phyloP scores from a whole-genome alignment of 345 rosid genomes.

The Psidium guajava region DNA sequence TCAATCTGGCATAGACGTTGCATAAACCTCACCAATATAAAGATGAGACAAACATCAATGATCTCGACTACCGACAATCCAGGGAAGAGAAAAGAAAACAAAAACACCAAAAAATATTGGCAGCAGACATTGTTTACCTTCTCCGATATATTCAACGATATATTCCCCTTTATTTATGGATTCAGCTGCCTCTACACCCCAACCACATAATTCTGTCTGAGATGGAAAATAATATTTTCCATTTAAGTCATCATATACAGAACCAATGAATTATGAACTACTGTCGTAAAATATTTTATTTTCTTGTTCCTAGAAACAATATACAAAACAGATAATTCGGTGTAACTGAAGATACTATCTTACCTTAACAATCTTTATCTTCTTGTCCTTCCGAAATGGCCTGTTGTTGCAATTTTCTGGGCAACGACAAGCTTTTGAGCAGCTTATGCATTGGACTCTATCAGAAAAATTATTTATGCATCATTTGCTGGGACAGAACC shows the following conservation, averaged over 20 bases:
- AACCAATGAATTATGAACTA: neutral
- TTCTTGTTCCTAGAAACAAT: neutral
- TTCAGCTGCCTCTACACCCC: slow-evolving; percentile 95
- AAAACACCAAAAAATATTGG: neutral
- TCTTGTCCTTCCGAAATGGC: slow-evolving; percentile 90
- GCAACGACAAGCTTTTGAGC: slow-evolving; percentile 81
- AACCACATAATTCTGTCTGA: slow-evolving; percentile 87
- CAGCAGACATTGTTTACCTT: slow-evolving; percentile 41
- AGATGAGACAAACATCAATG: neutral
- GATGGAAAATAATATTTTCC: neutral
- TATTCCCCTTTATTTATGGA: slow-evolving; percentile 65
- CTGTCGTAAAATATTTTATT: neutral
- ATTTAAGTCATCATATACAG: neutral
- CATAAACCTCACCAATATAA: neutral
- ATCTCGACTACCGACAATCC: neutral
- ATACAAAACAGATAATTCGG: neutral
- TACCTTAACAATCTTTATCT: slow-evolving; percentile 75
- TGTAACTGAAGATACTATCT: neutral
- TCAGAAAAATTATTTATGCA: neutral
- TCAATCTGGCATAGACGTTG: neutral
- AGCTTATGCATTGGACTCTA: slow-evolving; percentile 88
- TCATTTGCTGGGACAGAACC: neutral
- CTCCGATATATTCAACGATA: slow-evolving; percentile 85
- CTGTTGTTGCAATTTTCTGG: slow-evolving; percentile 80
- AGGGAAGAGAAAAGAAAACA: neutral